Conservation (phyloP, 768 basidiomycete genomes). For the Sarcodon sp. region DNA sequence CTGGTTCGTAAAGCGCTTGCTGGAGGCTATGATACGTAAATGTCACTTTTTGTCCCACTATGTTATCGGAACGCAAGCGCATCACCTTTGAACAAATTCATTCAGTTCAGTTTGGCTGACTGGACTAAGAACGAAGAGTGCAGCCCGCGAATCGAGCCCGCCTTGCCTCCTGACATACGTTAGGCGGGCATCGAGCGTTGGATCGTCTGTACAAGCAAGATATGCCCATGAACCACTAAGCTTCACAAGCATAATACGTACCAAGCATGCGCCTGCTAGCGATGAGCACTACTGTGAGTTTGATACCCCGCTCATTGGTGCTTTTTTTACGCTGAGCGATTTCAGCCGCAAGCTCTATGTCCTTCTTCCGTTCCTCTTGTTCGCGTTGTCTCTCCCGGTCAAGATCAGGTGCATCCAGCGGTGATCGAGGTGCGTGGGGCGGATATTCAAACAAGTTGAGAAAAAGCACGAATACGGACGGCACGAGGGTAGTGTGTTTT, state of each 20-base stretch:
- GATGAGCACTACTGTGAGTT: slow-evolving; percentile 88
- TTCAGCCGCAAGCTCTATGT: slow-evolving; percentile 68
- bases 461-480: slow-evolving; percentile 90
- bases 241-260: slow-evolving; percentile 20
- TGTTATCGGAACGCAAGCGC: background rate
- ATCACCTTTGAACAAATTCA: slow-evolving; percentile 82
- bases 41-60: background rate
- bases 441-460: slow-evolving; percentile 67
- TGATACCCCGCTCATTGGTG: slow-evolving; percentile 78
- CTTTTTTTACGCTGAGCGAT: slow-evolving; percentile 69
- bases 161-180: slow-evolving; percentile 83
- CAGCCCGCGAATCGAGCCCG: slow-evolving; percentile 82
- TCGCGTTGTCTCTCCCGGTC: slow-evolving; percentile 45
- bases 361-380: slow-evolving; percentile 58
- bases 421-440: slow-evolving; percentile 29
- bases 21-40: slow-evolving; percentile 44
- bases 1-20: slow-evolving; percentile 78
- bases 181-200: slow-evolving; percentile 67
- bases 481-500: slow-evolving; percentile 86
- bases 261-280: slow-evolving; percentile 84
- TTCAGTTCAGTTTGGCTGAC: slow-evolving; percentile 75
- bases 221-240: background rate
- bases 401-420: slow-evolving; percentile 38
- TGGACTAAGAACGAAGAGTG: slow-evolving; percentile 89
- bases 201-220: slow-evolving; percentile 50